Base-by-base conservation (phyloP, 345 rosid genomes). In the Eucalyptus lansdowneana region DNA sequence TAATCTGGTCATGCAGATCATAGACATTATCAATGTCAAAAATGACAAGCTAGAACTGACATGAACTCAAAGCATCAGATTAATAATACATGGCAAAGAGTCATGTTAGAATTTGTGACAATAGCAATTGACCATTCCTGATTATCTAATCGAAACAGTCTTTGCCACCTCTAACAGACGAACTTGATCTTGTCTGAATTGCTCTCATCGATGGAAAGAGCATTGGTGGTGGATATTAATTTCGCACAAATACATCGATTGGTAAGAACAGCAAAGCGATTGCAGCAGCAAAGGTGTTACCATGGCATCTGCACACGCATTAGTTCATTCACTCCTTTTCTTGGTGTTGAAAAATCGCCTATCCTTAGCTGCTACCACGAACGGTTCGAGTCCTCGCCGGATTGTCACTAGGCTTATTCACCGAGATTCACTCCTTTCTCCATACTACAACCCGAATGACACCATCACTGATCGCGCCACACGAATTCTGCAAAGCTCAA, bases 371-470 rank as follows among this genome's bases (percentile, higher is more conserved):
- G 85, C 85, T 34, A 17, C 86, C 6, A 14, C 47, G 22, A 10
- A 50, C 14, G 45, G 50, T 14, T 49, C 27, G 27, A 89, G 65
- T 58, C 90, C 88, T 27, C 86, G 34, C 65, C 88, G 56, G 44
- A 11, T 89, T 11, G 86, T 87, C 4, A 72, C 88, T 5, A 88
- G 76, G 34, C 91, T 92, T 27, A 87, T 90, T 47, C 94, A 92
- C 62, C 91, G 85, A 2, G 91, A 92, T 60, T 91, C 92, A 42
- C 22, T 89, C 34, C 47, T 80, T 3, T 88, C 88, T 45, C 91
- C 90, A 15, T 86, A 86, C 31, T 81, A 87, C 86, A 87, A 91
- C 50, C 89, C 88, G 12, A 87, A 56, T 0, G 85, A 89, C 37
- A 86, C 89, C 25, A 3, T 88, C 29, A 24, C 86, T 9, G 87